These are phyloP conservation scores for Bertia moriformis DNA, from an alignment of 2,329 filamentous ascomycete species.

Conservation along the genomic window DNA sequence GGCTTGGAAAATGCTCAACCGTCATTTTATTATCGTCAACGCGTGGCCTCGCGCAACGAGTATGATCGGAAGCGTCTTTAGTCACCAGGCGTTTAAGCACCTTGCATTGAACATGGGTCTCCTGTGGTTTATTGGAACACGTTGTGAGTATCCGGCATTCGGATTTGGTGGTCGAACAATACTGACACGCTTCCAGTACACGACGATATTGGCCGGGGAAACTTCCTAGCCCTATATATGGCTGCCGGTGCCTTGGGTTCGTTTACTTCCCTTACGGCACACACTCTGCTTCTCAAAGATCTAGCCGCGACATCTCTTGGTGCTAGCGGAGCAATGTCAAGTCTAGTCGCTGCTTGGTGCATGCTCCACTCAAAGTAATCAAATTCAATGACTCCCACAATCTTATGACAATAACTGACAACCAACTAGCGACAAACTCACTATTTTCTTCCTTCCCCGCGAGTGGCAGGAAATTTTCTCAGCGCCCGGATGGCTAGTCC, in stretches of 20 bases:
- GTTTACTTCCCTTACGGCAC: conserved; percentile 24
- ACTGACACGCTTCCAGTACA: conserved; percentile 21
- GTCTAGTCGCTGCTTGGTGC: conserved; percentile 31
- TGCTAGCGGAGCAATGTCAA: conserved; percentile 31
- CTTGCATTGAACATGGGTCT: conserved; percentile 32
- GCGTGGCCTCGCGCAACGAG: conserved; percentile 34
- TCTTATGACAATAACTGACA: too few relatives aligned
- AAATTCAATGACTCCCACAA: too few relatives aligned
- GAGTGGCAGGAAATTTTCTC: conserved; percentile 21
- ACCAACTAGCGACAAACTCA: conserved; percentile 18
- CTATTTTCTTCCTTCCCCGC: conserved; percentile 21
- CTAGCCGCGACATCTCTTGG: conserved; percentile 30
- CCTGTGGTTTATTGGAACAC: conserved; percentile 36
- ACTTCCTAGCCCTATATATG: conserved; percentile 36
- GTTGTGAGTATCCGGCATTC: conserved; percentile 15
- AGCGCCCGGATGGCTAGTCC: conserved; percentile 6
- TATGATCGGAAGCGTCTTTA: conserved; percentile 37
- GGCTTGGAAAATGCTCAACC: conserved; percentile 37
- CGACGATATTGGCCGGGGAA: conserved; percentile 37
- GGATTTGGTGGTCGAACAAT: background rate
- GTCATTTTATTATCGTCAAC: conserved; percentile 35
- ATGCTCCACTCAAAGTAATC: conserved; percentile 27
- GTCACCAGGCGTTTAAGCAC: conserved; percentile 37
- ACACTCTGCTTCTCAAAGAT: conserved; percentile 21
- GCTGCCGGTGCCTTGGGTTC: conserved; percentile 28